Conservation (phyloP, 164 flowering plant species). For the Piper betle region DNA sequence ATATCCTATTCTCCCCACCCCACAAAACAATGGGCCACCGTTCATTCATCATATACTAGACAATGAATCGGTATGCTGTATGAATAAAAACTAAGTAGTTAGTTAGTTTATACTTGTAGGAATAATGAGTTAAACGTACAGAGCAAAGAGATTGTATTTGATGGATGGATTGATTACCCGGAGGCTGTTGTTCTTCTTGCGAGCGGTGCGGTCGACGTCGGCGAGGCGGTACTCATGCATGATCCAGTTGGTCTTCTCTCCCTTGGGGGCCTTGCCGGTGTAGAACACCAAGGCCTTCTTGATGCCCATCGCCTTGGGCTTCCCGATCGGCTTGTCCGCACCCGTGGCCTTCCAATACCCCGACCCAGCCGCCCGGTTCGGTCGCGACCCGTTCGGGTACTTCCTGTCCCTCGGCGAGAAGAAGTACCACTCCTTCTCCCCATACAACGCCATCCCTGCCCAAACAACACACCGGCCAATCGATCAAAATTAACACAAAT, state of each 20-base stretch:
- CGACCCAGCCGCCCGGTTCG: slow-evolving; percentile 15
- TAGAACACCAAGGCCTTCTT: slow-evolving; percentile 20
- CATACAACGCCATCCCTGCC: slow-evolving; percentile 19
- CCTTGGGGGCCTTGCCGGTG: slow-evolving; percentile 20
- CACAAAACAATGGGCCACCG: too few relatives aligned
- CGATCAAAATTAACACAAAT: not conserved
- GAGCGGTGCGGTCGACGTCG: slow-evolving; percentile 5
- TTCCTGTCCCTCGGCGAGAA: slow-evolving; percentile 18
- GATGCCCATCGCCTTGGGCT: slow-evolving; percentile 8
- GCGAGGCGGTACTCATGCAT: slow-evolving; percentile 21
- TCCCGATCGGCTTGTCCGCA: slow-evolving; percentile 17
- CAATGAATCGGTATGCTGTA: too few relatives aligned
- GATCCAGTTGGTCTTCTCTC: slow-evolving; percentile 20
- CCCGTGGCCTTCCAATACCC: slow-evolving; percentile 24
- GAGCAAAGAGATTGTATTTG: too few relatives aligned
- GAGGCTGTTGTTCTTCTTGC: slow-evolving; percentile 15
- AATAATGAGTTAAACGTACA: too few relatives aligned
- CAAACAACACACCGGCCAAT: not conserved
- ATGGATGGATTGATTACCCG: slow-evolving; percentile 6
- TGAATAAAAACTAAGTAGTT: too few relatives aligned
- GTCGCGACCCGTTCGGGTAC: slow-evolving; percentile 18
- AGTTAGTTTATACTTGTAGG: too few relatives aligned
- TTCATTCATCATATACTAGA: too few relatives aligned
- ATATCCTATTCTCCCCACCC: too few relatives aligned
- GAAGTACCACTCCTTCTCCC: slow-evolving; percentile 22